These are phyloP conservation scores for Medicago lupulina DNA, from an alignment of 306 rosid species.

Conservation along the genomic window DNA sequence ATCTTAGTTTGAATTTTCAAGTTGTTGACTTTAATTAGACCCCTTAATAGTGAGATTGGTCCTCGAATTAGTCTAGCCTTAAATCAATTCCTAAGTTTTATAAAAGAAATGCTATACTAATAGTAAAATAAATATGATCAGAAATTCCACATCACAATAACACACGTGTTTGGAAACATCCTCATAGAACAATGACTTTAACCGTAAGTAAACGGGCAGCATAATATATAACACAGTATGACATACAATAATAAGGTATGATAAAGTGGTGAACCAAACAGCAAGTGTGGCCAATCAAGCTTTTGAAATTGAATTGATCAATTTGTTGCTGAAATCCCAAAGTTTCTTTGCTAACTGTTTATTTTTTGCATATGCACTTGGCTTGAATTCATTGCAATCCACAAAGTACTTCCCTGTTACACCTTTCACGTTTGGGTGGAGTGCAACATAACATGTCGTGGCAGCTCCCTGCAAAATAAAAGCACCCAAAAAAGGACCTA, in stretches of 20 bases:
- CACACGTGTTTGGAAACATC: constrained; percentile 22
- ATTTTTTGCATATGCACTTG: constrained; percentile 60
- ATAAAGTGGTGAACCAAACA: constrained; percentile 2
- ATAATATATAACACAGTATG: neutral
- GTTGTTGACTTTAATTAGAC: too few species aligned
- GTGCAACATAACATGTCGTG: constrained; percentile 83
- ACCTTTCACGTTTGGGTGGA: constrained; percentile 75
- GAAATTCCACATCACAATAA: neutral
- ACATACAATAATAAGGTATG: neutral
- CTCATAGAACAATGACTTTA: neutral
- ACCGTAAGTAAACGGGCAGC: neutral
- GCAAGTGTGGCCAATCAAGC: constrained; percentile 33
- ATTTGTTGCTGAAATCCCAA: constrained; percentile 83
- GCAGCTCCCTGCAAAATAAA: constrained; percentile 70
- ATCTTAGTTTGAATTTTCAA: too few species aligned
- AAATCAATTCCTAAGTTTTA: too few species aligned
- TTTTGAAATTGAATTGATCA: constrained; percentile 54
- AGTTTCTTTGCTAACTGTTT: constrained; percentile 55
- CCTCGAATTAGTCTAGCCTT: too few species aligned
- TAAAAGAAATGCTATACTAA: too few species aligned
- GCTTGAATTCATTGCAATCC: constrained; percentile 72
- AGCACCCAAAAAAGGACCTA: neutral
- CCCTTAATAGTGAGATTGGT: too few species aligned
- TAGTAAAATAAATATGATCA: neutral
- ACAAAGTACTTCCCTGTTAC: constrained; percentile 70